Base-by-base conservation (phyloP, 164 flowering plant genomes). In the Tetracentron sinense region DNA sequence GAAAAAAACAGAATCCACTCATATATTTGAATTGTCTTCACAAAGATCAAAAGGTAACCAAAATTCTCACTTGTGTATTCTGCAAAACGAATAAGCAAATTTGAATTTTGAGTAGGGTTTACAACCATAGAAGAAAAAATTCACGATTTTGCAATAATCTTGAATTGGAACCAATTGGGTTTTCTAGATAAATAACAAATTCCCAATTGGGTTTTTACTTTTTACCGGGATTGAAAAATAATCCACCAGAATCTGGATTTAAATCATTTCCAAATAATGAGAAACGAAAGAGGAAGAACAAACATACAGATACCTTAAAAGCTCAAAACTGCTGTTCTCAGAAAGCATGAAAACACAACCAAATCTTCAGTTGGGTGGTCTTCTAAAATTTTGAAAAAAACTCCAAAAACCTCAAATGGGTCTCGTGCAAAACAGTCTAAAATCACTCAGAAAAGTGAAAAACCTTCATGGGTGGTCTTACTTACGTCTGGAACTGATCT, bases 401-500 rank as follows among this genome's bases (percentile, higher is more conserved):
- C 22, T 52, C 21, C 20, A 23, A n/a, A 52, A 42, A 44, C 46
- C 33, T 25, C 55, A 73, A 62, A 35, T 71, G 68, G 74, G 65
- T 73, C 53, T 51, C 1, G 52, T 26, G 16, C 42, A 58, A 66
- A 75, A 49, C 31, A 68, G 59, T 33, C 23, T 46, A 61, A 66
- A 53, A 61, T 35, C 19, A 3, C 10, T 17, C 4, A 10, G 20
- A 16, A 10, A 30, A 54, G 6, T 21, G 3, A 54, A 61, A 70
- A 72, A 44, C 42, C 61, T 48, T 65, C 8, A 33, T 20, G 51
- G 58, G 67, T 8, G 20, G 12, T 17, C 19, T 58, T 61, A 60
- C 66, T 65, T 47, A 54, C 31, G 33, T 59, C 63, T 6, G 35
- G 52, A 68, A 66, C 69, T 59, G 76, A 72, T 71, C 75, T 65